phyloP scores from a whole-genome alignment of 257 asterid species.

The Solanum bulbocastanum region DNA sequence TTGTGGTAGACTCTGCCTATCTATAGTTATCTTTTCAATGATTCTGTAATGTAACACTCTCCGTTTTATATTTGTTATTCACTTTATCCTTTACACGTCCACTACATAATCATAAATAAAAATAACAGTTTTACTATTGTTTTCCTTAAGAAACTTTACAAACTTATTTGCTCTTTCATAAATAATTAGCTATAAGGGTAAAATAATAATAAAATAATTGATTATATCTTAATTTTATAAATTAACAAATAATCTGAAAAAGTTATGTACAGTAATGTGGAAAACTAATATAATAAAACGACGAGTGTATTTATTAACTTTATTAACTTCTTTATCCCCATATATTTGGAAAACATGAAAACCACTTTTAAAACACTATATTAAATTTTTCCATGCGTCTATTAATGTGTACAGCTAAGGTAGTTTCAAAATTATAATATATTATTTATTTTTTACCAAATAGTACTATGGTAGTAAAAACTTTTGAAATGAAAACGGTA shows the following conservation, averaged over 20 bases:
- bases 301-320: background rate
- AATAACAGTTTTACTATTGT: background rate
- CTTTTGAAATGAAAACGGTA: background rate
- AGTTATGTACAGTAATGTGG: accelerated
- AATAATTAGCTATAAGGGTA: too few species aligned
- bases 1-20: background rate
- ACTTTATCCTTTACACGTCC: accelerated
- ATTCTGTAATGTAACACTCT: background rate
- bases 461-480: background rate
- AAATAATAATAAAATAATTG: too few species aligned
- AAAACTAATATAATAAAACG: background rate
- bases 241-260: background rate
- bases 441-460: background rate
- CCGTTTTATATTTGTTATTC: accelerated
- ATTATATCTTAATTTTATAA: background rate
- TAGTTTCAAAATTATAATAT: background rate
- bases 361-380: background rate
- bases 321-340: background rate
- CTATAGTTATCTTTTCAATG: background rate
- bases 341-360: background rate
- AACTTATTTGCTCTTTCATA: too few species aligned
- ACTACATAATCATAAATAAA: background rate
- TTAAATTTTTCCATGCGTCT: conserved; percentile 4
- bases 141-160: background rate
- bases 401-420: conserved; percentile 6